Evolutionary conservation across 345 rosid species (phyloP).

Genomic region (Populus deltoides): DNA sequence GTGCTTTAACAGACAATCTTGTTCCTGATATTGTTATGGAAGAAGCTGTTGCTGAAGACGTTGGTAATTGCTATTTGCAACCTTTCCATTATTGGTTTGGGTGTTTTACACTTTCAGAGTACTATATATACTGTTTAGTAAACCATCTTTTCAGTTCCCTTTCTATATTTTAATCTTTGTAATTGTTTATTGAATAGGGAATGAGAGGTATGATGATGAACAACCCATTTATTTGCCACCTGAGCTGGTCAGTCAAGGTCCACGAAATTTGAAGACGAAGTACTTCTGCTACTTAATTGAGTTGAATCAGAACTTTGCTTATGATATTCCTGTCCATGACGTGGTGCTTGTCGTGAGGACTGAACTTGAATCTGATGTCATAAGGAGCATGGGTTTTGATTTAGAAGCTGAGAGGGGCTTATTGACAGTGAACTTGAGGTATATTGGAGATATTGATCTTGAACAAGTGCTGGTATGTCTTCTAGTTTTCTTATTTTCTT

Average conservation of each 20-base stretch:
- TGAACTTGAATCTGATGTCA: constrained; percentile 48
- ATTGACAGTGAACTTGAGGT: constrained; percentile 45
- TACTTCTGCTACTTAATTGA: constrained; percentile 61
- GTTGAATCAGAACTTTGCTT: constrained; percentile 41
- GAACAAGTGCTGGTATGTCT: constrained; percentile 38
- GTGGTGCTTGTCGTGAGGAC: constrained; percentile 56
- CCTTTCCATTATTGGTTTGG: neutral
- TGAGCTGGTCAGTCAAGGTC: constrained; percentile 47
- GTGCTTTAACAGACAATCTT: constrained; percentile 79
- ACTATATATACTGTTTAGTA: neutral
- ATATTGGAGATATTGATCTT: constrained; percentile 45
- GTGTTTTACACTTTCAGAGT: neutral
- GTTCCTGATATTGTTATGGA: constrained; percentile 68
- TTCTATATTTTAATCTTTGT: neutral
- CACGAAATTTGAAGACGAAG: constrained; percentile 10
- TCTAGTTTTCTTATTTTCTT: neutral
- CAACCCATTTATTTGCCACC: constrained; percentile 73
- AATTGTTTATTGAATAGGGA: constrained; percentile 32
- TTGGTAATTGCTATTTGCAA: constrained; percentile 28
- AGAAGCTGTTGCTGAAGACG: constrained; percentile 42
- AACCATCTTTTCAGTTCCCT: neutral
- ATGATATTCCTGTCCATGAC: constrained; percentile 40
- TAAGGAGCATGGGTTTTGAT: constrained; percentile 27
- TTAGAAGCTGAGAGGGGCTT: constrained; percentile 57
- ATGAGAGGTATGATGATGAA: constrained; percentile 39